Base-by-base conservation (phyloP, 1,284 basidiomycete genomes). In the Pisolithus thermaeus region DNA sequence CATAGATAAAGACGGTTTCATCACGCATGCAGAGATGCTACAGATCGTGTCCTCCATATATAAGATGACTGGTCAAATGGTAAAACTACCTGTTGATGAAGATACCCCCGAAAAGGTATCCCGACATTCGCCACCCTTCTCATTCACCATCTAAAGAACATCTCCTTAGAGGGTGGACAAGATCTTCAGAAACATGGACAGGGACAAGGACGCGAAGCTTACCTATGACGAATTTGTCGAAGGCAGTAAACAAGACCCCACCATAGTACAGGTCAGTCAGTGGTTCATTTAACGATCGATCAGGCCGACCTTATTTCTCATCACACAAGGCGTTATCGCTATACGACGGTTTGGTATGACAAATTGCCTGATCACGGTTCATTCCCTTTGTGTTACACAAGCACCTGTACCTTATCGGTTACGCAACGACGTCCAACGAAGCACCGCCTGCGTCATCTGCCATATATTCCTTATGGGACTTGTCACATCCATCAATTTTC, bases 21-120 rank as follows among this genome's bases (percentile, higher is more conserved):
- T 98, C 72, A 96, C 95, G 41, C 97, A 97, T 70, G 88, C 96
- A 62, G 97, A 99, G 74, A 99, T 99, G 93, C 84, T 97, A 41
- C 85, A 92, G 74, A 97, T 97, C 65, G 95, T 97, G 5, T 82
- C 87, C 62, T 87, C 91, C 49, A 97, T 97, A 74, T 97, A 97
- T 79, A 96, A 96, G 80, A 97, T 97, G 94, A 96, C 94, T 4
- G 96, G 97, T 12, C 90, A 97, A 70, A 98, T 99, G 95, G 96
- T 99, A 62, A 96, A 95, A 69, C 81, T 99, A 25, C 96, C 97
- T 16, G 79, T 87, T 46, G 97, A 99, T 68, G 97, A 99, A 72
- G 94, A 99, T 73, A 99, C 97, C 18, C 97, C 97, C 1, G 94
- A 98, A 72, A 99, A 99, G 88, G 94, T 87, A 58, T 46, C 32